Evolutionary conservation across 2,329 filamentous ascomycete species (phyloP).

Genomic region (Fusarium sp.): DNA sequence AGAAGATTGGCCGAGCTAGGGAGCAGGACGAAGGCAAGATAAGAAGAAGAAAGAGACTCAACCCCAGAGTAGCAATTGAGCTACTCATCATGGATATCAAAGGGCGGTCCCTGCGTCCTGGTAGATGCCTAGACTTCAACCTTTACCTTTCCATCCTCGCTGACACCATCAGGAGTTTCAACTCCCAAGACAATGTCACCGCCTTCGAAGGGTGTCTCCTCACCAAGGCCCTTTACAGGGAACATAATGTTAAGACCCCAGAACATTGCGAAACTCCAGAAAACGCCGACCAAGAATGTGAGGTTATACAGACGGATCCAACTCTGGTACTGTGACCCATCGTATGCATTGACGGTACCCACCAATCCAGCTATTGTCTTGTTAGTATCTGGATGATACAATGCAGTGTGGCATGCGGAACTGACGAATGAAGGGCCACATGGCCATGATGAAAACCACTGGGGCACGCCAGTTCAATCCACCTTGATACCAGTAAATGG

Average conservation of each 20-base stretch:
- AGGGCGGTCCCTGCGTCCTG: background rate
- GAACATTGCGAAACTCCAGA: conserved; percentile 22
- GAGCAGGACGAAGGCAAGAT: background rate
- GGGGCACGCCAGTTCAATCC: conserved; percentile 53
- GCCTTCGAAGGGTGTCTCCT: conserved; percentile 19
- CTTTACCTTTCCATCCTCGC: background rate
- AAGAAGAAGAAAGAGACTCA: background rate
- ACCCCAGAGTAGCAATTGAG: background rate
- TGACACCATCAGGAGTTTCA: background rate
- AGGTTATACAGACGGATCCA: conserved; percentile 30
- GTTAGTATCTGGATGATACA: background rate
- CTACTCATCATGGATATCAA: background rate
- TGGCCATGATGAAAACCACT: conserved; percentile 47
- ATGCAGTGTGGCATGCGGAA: background rate
- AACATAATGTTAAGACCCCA: conserved; percentile 20
- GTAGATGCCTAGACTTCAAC: background rate
- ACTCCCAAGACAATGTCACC: conserved; percentile 14
- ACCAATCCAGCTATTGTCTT: conserved; percentile 15
- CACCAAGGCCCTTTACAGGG: conserved; percentile 17
- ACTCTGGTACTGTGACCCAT: background rate
- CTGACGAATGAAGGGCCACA: conserved; percentile 42
- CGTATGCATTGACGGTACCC: conserved; percentile 17
- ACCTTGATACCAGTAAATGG: conserved; percentile 52
- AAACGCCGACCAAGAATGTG: conserved; percentile 25
- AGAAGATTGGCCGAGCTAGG: background rate